Evolutionary conservation across 768 basidiomycete genomes (phyloP), one percentile per base, ranked within the genome.

Genomic region (Ramaria sp.): DNA sequence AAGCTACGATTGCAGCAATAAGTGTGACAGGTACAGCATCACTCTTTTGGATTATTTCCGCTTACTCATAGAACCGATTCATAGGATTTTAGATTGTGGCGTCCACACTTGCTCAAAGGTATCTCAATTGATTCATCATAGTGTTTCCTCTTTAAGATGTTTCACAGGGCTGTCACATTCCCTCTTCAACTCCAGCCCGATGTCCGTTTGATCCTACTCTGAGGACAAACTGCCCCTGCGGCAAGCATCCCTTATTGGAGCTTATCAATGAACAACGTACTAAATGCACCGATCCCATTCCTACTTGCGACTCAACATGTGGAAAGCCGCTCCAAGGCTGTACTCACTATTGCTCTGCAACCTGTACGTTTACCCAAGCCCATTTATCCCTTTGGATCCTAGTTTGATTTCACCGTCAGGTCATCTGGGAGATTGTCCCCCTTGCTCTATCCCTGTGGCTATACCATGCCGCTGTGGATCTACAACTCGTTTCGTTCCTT

Each of bases 391-490:
- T 27, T 37, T 12, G 24, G 10, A 11, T 43, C 50, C 19, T 13
- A 10, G 39, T 13, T 53, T 24, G 10, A 15, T 22, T n/a, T n/a
- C n/a, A n/a, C n/a, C 24, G 15, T 38, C 42, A 60, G 63, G 63
- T 64, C 95, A 98, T 65, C 71, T 71, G 17, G 91, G 86, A 0
- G 68, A 78, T 0, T 98, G 95, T 63, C 85, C 86, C 0, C 88
- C 91, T 0, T 98, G 95, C 68, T 66, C 69, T 1, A 79, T 86
- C 51, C 70, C 73, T 46, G 75, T 93, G 42, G 78, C 82, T 4
- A 75, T 86, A 6, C 86, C 88, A 3, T 99, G 96, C 67, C 78
- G 96, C 31, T 98, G 96, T 60, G 94, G 93, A 0, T 73, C 79
- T 17, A 85, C 82, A 2, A 83, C 75, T 20, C 70, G 84, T 13